Percentiles rank a stretch among this genome's conserved stretches.
These are phyloP conservation scores for Maudiozyma barnettii DNA, from an alignment of 805 yeast species.

Conservation along the genomic window DNA sequence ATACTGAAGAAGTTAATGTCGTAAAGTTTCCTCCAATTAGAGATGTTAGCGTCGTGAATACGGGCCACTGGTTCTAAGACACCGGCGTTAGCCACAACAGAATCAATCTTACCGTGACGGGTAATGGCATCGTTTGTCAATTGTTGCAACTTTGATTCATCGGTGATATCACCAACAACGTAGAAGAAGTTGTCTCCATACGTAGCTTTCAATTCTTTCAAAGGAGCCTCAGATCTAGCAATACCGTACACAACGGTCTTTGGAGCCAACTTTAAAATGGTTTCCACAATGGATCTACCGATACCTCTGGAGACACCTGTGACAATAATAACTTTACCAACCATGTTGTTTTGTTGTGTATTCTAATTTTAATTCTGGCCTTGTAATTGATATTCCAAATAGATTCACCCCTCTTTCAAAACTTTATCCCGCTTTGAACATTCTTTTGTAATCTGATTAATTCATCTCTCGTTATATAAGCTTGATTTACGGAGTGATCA, in stretches of 20 bases:
- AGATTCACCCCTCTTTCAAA: too few species aligned
- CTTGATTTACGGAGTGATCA: too few species aligned
- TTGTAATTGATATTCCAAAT: too few species aligned
- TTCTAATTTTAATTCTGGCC: too few species aligned
- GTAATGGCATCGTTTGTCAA: slow-evolving; percentile 40
- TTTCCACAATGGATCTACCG: slow-evolving; percentile 62
- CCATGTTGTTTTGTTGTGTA: too few species aligned
- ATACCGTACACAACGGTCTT: slow-evolving; percentile 51
- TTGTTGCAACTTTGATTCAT: slow-evolving; percentile 22
- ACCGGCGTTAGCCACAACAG: slow-evolving; percentile 74
- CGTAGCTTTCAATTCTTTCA: slow-evolving; percentile 35
- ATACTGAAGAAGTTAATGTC: slow-evolving; percentile 75
- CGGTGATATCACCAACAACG: slow-evolving; percentile 55
- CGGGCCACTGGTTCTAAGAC: slow-evolving; percentile 66
- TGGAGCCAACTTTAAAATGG: slow-evolving; percentile 32
- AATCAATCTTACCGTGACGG: slow-evolving; percentile 51
- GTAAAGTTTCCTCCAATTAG: slow-evolving; percentile 53
- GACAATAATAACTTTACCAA: slow-evolving; percentile 33
- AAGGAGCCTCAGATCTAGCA: slow-evolving; percentile 52
- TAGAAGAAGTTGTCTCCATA: slow-evolving; percentile 46
- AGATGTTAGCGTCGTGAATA: slow-evolving; percentile 36
- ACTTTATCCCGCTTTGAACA: too few species aligned
- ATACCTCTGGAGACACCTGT: slow-evolving; percentile 71
- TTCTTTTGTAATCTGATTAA: too few species aligned
- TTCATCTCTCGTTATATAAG: too few species aligned